Base-by-base conservation (phyloP, 495 filamentous ascomycete species). In the Filosporella fistucella region DNA sequence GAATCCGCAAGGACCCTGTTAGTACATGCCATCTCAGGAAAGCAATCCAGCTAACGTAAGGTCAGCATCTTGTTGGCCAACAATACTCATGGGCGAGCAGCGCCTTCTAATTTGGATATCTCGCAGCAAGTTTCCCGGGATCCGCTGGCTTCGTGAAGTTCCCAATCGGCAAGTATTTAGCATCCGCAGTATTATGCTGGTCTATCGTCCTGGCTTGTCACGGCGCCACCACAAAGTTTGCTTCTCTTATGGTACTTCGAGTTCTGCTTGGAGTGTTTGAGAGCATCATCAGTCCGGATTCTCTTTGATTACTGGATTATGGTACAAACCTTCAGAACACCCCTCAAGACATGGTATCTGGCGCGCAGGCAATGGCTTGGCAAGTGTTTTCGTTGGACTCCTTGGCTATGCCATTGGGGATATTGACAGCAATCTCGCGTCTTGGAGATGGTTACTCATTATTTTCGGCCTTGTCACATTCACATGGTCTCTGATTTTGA, bases 61-160 rank as follows among this genome's bases (percentile, higher is more conserved):
- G 14, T 17, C 11, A 54, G 43, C 30, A 53, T 20, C 60, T 70
- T 2, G 35, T 55, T 21, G 66, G 63, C 9, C 49, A 58, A 24
- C 54, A 67, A 38, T 70, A 68, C 46, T 62, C 61, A 20, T 70
- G 59, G 62, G 55, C 61, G 16, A 61, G 59, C 3, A 77, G 79
- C 45, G 71, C 71, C 16, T 84, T 84, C 53, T 84, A 82, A 54
- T 81, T 83, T 37, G 80, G 80, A 11, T 84, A 82, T 50, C 70
- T 84, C 21, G 74, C 73, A 4, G 80, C 75, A 70, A 78, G 81
- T 52, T 81, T 77, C 52, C 76, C 76, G 1, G 79, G 77, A 25
- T 78, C 75, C 0, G 45, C 69, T 70, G 29, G 70, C 81, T 17
- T 70, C 80, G n/a, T 78, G 80, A 56, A 70, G 70, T 5, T 59